phyloP scores from a whole-genome alignment of 2,329 filamentous ascomycete species.

The Botrytis aclada region DNA sequence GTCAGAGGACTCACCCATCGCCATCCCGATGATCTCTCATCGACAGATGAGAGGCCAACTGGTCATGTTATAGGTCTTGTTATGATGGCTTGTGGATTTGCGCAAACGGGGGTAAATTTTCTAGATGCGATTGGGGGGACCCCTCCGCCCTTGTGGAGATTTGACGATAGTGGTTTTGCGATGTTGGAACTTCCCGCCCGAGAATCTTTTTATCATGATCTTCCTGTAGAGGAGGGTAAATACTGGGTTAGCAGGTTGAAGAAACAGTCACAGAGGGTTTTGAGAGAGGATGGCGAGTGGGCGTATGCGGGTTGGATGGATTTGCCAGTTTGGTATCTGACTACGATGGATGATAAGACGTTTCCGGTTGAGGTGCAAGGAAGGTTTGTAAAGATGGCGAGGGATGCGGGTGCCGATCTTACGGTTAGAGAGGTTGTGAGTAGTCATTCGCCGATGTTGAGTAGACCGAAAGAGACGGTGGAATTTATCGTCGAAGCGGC shows the following conservation, averaged over 20 bases:
- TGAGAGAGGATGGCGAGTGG: conserved; percentile 42
- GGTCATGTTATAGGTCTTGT: conserved; percentile 42
- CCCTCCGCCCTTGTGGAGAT: conserved; percentile 40
- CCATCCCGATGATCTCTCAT: conserved; percentile 19
- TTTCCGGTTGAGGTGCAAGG: conserved; percentile 41
- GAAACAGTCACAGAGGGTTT: conserved; percentile 41
- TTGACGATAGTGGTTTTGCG: conserved; percentile 42
- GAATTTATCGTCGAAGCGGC: conserved; percentile 41
- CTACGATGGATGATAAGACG: conserved; percentile 41
- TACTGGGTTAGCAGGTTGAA: conserved; percentile 42
- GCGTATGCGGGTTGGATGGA: conserved; percentile 35
- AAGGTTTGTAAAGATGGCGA: conserved; percentile 40
- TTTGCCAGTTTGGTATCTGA: conserved; percentile 40
- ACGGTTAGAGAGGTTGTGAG: conserved; percentile 41
- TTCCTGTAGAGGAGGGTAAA: conserved; percentile 41
- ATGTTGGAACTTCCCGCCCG: conserved; percentile 37
- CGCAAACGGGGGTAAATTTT: conserved; percentile 38
- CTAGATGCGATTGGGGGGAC: conserved; percentile 40
- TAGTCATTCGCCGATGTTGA: conserved; percentile 46
- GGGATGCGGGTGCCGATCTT: conserved; percentile 37
- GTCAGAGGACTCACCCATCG: conserved; percentile 41
- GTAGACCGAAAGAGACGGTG: conserved; percentile 40
- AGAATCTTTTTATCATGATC: conserved; percentile 46
- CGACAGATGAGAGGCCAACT: conserved; percentile 6
- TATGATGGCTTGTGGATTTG: conserved; percentile 42